phyloP scores from a whole-genome alignment of 768 basidiomycete genomes.

The Hysterangium stoloniferum region DNA sequence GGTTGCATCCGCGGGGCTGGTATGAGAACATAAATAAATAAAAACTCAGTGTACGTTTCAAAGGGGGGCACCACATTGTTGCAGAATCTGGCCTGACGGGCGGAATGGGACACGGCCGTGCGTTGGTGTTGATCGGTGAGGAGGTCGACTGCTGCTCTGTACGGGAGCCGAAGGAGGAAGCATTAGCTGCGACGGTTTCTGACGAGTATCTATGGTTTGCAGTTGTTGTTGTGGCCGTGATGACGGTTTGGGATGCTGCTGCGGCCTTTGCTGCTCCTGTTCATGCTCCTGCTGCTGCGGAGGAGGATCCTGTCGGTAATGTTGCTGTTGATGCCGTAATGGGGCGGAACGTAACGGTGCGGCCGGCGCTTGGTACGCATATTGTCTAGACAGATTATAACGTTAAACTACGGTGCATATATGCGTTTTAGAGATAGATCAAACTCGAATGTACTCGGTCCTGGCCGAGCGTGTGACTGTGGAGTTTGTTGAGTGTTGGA shows the following conservation, averaged over 20 bases:
- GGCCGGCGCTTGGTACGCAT: constrained; percentile 50
- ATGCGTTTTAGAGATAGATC: constrained; percentile 17
- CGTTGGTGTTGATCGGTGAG: not conserved
- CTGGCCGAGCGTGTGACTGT: constrained; percentile 31
- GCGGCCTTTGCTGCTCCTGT: not conserved
- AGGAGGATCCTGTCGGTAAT: constrained; percentile 24
- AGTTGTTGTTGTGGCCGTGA: too few species aligned
- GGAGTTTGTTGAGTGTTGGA: not conserved
- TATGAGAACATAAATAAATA: not conserved
- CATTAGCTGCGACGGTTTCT: constrained; percentile 8
- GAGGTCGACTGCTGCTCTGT: not conserved
- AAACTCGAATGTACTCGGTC: constrained; percentile 43
- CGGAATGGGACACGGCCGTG: not conserved
- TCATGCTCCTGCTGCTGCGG: constrained; percentile 6
- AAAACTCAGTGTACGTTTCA: not conserved
- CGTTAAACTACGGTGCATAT: constrained; percentile 15
- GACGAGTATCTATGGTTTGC: too few species aligned
- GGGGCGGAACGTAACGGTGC: constrained; percentile 19
- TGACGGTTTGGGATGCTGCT: not conserved
- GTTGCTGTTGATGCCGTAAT: constrained; percentile 24
- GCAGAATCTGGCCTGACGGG: constrained; percentile 1
- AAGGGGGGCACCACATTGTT: not conserved
- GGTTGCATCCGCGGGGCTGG: not conserved
- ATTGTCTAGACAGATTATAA: constrained; percentile 43
- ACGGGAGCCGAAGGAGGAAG: constrained; percentile 2